Base-by-base conservation (phyloP, 345 rosid species). In the Xanthoceras sorbifolium region DNA sequence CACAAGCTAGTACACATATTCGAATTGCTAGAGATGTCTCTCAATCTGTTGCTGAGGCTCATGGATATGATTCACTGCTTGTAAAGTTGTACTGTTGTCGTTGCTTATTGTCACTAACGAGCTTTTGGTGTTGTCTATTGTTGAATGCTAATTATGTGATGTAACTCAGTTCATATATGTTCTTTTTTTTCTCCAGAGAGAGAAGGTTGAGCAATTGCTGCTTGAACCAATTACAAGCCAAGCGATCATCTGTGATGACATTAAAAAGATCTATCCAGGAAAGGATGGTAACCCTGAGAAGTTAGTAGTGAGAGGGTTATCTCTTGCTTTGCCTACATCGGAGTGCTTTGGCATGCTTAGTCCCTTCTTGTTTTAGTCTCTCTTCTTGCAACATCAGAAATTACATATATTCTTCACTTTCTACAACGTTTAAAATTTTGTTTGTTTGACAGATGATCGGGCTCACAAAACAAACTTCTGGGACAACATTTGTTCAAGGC, bases 291-390 rank as follows among this genome's bases (percentile, higher is more conserved):
- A 96, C 73, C 97, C 94, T 3, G 92, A 85, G 32, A 94, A 96
- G 79, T 14, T 87, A 78, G 98, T 97, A 25, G 99, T 96, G 1
- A 86, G 88, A 25, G 99, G 97, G 23, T 79, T 96, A 80, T 93
- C 98, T 81, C 97, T 96, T 65, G 97, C 94, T 64, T 80, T 96
- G 78, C 93, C 97, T 76, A 85, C 86, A 65, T 97, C 94, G 72
- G 98, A 96, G 83, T 96, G 99, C 84, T 92, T 96, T 23, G 99
- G 99, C 55, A 89, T 96, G 93, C 93, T 96, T 68, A 97, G 99
- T 69, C 99, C 99, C 52, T 46, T 17, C 52, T 46, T 46, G 52
- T 46, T 14, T 46, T 46, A 17, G 52, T 46, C 52, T 46, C 52
- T 12, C 52, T 46, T 14, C 52, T 14, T 46, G 52, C 60, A 54